A percentile compares a stretch with the other conserved stretches of the same genome.
phyloP scores from a whole-genome alignment of 2,329 filamentous ascomycete species.

The Fusarium guadeloupense region DNA sequence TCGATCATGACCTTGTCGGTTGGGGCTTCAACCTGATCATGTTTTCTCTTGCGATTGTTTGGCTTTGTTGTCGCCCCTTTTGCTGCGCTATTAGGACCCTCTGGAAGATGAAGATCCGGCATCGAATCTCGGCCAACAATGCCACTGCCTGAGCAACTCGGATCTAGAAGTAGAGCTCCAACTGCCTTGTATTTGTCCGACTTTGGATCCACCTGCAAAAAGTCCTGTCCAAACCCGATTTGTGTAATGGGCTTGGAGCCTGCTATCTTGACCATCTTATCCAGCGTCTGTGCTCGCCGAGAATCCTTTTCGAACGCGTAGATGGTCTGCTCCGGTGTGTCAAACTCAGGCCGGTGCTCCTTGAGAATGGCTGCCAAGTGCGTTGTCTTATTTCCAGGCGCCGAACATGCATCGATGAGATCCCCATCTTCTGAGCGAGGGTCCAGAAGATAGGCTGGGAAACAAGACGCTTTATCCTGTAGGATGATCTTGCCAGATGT shows the following conservation, averaged over 20 bases:
- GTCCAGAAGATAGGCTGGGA: conserved; percentile 88
- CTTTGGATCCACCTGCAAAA: conserved; percentile 76
- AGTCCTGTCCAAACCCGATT: conserved; percentile 81
- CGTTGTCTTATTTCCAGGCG: conserved; percentile 97
- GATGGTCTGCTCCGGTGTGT: conserved; percentile 57
- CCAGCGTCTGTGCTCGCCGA: conserved; percentile 75
- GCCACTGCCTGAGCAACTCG: conserved; percentile 94
- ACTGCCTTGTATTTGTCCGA: conserved; percentile 72
- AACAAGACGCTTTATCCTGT: conserved; percentile 97
- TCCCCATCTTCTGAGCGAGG: conserved; percentile 73
- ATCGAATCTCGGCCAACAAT: conserved; percentile 89
- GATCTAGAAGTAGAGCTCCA: conserved; percentile 85
- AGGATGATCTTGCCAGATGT: conserved; percentile 81
- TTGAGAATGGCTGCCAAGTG: conserved; percentile 82
- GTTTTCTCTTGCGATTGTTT: conserved; percentile 58
- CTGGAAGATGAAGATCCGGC: conserved; percentile 70
- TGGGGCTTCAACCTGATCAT: conserved; percentile 48
- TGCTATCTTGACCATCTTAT: conserved; percentile 84
- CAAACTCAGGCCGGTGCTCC: conserved; percentile 51
- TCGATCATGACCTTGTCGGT: conserved; percentile 57
- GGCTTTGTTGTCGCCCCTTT: conserved; percentile 30
- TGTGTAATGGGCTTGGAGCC: conserved; percentile 73
- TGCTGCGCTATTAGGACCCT: conserved; percentile 38
- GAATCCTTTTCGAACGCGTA: conserved; percentile 83
- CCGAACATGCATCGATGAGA: conserved; percentile 91